Evolutionary conservation across 306 rosid genomes (phyloP), one percentile per base, ranked within the genome.

Genomic region (Gynostemma pentaphyllum): DNA sequence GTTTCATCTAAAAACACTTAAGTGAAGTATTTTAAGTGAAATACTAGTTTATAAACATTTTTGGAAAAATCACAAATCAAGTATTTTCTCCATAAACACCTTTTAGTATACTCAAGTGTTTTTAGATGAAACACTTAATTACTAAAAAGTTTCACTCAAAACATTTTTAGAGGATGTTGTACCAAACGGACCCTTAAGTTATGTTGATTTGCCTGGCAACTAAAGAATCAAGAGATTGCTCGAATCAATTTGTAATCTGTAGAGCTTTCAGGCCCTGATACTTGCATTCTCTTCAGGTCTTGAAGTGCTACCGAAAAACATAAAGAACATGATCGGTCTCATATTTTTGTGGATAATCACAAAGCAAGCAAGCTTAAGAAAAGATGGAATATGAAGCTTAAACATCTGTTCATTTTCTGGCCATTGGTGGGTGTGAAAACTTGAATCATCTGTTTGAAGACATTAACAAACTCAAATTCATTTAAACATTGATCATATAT

Each of bases 321-420:
- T 71, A 10, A 48, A 61, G 19, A 53, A 76, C 26, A 27, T 76
- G 42, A 24, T 76, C 24, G 62, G 26, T 46, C 63, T 71, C 11
- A 22, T 67, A 30, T 51, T 45, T 34, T 68, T 62, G 24, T 24
- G 29, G 24, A 24, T 54, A 19, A 56, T 15, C 0, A 40, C 10
- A 51, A 62, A 45, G 7, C 51, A 54, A 32, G 16, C 4, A 2
- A 2, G 22, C 44, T 12, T 42, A 42, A 37, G 11, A 45, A 45
- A 64, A 26, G 54, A 64, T 18, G 55, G 54, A 16, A 16, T 42
- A 42, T 53, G 53, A 44, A 40, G 54, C 55, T 44, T 64, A 44
- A n/a, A 24, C 40, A 22, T 64, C 55, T 2, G 54, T 64, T 4
- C 52, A 26, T 4, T 64, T 64, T 16, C 53, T 64, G 2, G 68